Percentiles rank a stretch among this genome's conserved stretches.
These are phyloP conservation scores for Malus sieversii DNA, from an alignment of 306 rosid genomes.

Conservation along the genomic window DNA sequence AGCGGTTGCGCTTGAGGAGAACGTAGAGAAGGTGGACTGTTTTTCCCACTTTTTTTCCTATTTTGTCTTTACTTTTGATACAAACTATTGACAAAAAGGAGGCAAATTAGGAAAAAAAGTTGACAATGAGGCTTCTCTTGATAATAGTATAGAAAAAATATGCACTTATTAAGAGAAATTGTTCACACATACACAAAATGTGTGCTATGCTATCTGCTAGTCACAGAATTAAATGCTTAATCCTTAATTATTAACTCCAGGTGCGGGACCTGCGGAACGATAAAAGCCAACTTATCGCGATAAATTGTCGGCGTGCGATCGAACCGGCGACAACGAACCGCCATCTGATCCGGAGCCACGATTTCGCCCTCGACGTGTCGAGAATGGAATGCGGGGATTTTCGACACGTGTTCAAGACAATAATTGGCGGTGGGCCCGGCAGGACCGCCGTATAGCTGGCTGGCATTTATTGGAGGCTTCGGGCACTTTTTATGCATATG, in stretches of 20 bases:
- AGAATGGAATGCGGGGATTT: not conserved
- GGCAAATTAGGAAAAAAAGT: too few species aligned
- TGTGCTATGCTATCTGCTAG: too few species aligned
- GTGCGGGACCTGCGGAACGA: not conserved
- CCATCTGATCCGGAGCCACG: not conserved
- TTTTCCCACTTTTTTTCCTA: too few species aligned
- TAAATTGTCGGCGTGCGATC: conserved; percentile 52
- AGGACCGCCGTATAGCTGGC: conserved; percentile 28
- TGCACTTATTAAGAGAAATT: too few species aligned
- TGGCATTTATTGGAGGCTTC: conserved; percentile 39
- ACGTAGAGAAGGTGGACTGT: too few species aligned
- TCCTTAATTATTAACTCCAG: not conserved
- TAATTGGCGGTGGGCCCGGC: conserved; percentile 21
- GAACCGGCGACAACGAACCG: not conserved
- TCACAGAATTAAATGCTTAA: not conserved
- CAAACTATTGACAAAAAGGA: too few species aligned
- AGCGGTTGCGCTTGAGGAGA: too few species aligned
- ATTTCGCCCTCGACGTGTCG: conserved; percentile 17
- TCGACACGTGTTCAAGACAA: conserved; percentile 8
- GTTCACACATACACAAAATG: too few species aligned
- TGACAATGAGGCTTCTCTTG: too few species aligned
- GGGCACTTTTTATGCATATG: not conserved
- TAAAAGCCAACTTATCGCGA: conserved; percentile 27
- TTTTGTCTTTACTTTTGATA: too few species aligned
- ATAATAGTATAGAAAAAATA: too few species aligned